Evolutionary conservation across 257 asterid genomes (phyloP).

Genomic region (Salvia hispanica): DNA sequence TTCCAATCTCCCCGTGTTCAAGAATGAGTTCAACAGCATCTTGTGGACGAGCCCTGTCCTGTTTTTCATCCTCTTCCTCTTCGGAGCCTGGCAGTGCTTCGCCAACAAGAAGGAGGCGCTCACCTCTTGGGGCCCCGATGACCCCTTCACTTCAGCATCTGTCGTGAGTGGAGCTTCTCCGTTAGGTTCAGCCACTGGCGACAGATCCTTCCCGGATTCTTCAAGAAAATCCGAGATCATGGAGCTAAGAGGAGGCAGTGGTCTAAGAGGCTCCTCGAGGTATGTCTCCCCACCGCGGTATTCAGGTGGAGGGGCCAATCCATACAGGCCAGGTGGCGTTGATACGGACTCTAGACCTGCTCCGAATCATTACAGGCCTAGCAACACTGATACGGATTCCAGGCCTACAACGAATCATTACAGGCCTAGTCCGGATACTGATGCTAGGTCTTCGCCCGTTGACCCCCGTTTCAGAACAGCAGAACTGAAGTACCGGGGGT

Average conservation of each 20-base stretch:
- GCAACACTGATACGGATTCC: conserved; percentile 52
- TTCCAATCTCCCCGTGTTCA: conserved; percentile 78
- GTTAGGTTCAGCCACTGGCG: conserved; percentile 46
- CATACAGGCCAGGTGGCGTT: conserved; percentile 54
- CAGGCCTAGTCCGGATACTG: conserved; percentile 52
- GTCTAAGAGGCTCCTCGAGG: conserved; percentile 65
- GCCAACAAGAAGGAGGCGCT: conserved; percentile 92
- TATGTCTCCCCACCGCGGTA: conserved; percentile 73
- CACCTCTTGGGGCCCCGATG: conserved; percentile 94
- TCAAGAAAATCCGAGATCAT: conserved; percentile 65
- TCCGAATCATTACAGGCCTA: conserved; percentile 48
- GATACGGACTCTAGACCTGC: conserved; percentile 59
- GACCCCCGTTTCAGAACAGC: conserved; percentile 64
- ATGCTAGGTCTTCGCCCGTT: conserved; percentile 51
- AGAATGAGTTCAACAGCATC: conserved; percentile 74
- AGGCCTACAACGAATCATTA: conserved; percentile 50
- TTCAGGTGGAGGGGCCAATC: conserved; percentile 50
- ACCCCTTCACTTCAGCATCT: conserved; percentile 57
- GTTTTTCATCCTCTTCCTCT: conserved; percentile 78
- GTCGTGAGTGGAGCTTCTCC: conserved; percentile 54
- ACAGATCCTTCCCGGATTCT: conserved; percentile 60
- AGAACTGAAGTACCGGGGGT: conserved; percentile 72
- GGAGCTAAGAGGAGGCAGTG: conserved; percentile 64
- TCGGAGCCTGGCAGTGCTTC: conserved; percentile 86
- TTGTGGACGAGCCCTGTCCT: conserved; percentile 88